These are phyloP conservation scores for Vitis hybrid DNA, from an alignment of 177 flowering plant genomes.

Conservation along the genomic window DNA sequence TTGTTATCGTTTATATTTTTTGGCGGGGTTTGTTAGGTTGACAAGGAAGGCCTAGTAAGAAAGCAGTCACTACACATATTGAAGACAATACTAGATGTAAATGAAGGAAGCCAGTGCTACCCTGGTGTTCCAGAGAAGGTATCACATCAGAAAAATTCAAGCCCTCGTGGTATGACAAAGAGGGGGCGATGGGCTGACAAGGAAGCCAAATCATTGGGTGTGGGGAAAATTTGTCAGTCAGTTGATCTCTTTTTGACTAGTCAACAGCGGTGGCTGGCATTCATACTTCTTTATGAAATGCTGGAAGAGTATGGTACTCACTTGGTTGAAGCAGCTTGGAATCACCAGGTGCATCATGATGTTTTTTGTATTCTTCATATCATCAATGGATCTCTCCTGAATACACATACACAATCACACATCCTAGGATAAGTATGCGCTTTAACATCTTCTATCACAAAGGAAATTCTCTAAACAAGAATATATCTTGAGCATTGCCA, in stretches of 20 bases:
- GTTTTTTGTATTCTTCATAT: conserved; percentile 5
- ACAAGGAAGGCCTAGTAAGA: conserved; percentile 75
- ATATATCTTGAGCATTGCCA: no score
- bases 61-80: conserved; percentile 80
- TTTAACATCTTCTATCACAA: neutral
- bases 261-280: conserved; percentile 78
- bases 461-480: no score
- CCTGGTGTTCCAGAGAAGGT: conserved; percentile 27
- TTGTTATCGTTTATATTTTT: conserved; percentile 1
- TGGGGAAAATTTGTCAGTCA: conserved; percentile 42
- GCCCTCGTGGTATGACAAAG: conserved; percentile 48
- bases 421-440: neutral
- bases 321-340: conserved; percentile 99
- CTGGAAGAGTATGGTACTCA: conserved; percentile 98
- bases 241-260: conserved; percentile 28
- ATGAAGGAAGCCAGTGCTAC: conserved; percentile 23
- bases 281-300: conserved; percentile 93
- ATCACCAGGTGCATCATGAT: conserved; percentile 67
- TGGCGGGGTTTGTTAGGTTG: conserved; percentile 48
- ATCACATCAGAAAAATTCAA: conserved; percentile 25
- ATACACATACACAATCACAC: neutral
- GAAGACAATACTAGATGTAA: conserved; percentile 42
- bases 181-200: conserved; percentile 83
- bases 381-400: neutral
- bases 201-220: conserved; percentile 91